phyloP scores from a whole-genome alignment of 768 basidiomycete species.

The Phlebiopsis gigantea region DNA sequence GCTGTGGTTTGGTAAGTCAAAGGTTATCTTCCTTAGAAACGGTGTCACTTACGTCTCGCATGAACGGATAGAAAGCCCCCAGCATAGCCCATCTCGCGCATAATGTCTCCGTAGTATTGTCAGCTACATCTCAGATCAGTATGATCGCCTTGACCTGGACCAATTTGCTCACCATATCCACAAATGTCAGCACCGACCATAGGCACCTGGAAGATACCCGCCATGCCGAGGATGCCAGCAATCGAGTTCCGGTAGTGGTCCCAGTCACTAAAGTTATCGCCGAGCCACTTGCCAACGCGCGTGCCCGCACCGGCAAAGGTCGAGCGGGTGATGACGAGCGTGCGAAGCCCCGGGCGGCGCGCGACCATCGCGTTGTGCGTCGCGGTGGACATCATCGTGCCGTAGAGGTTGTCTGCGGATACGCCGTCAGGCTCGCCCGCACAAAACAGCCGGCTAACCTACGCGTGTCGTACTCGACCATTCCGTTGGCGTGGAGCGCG shows the following conservation, averaged over 20 bases:
- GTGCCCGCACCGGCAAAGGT: slow-evolving; percentile 66
- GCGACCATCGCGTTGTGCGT: slow-evolving; percentile 58
- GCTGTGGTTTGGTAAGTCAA: slow-evolving; percentile 28
- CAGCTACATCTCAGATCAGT: slow-evolving; percentile 29
- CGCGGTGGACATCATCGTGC: slow-evolving; percentile 64
- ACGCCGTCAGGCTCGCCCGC: not conserved
- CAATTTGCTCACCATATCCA: slow-evolving; percentile 44
- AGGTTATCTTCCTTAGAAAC: not conserved
- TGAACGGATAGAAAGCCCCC: slow-evolving; percentile 76
- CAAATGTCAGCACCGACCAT: slow-evolving; percentile 78
- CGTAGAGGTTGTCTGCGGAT: slow-evolving; percentile 52
- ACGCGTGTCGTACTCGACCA: slow-evolving; percentile 54
- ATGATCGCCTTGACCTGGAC: not conserved
- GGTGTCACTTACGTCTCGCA: slow-evolving; percentile 59
- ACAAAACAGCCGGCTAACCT: slow-evolving; percentile 7
- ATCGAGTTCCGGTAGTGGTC: slow-evolving; percentile 55
- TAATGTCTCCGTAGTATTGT: slow-evolving; percentile 59
- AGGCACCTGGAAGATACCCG: slow-evolving; percentile 59
- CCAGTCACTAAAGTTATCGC: slow-evolving; percentile 60
- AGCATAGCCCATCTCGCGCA: slow-evolving; percentile 76
- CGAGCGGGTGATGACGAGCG: slow-evolving; percentile 67
- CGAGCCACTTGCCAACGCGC: slow-evolving; percentile 71
- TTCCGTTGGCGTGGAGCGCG: slow-evolving; percentile 50
- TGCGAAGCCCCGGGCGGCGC: slow-evolving; percentile 51
- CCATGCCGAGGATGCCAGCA: slow-evolving; percentile 63